Conservation (phyloP, 73 alveolate species). For the Durusdinium trenchii region DNA sequence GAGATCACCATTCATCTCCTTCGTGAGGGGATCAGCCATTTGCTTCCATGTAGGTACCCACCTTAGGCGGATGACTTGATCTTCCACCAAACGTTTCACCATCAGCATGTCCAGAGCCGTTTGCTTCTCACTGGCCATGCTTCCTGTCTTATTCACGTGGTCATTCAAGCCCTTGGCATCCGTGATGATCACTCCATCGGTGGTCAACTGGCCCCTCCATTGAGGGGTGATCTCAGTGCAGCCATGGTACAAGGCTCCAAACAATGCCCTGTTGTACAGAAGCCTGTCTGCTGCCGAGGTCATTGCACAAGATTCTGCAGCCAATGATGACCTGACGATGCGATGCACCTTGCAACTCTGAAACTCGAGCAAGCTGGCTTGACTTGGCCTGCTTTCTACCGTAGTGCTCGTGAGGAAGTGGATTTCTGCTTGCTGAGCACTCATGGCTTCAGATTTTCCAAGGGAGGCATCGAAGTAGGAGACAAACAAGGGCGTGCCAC, state of each 20-base stretch:
- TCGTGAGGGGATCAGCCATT: neutral
- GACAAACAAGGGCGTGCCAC: neutral
- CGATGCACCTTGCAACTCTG: neutral
- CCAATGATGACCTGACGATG: neutral
- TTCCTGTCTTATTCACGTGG: neutral
- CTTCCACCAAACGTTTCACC: neutral
- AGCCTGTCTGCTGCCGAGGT: neutral
- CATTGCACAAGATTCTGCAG: neutral
- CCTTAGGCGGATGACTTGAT: neutral
- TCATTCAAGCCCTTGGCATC: slow-evolving; percentile 20
- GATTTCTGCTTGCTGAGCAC: neutral
- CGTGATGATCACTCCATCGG: no score
- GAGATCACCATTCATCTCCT: neutral
- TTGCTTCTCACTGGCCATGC: neutral
- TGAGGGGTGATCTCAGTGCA: no score
- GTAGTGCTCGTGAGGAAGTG: no score
- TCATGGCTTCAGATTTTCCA: neutral
- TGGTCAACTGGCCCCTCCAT: neutral
- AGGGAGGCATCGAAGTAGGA: slow-evolving; percentile 26
- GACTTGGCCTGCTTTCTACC: neutral
- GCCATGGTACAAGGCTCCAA: neutral
- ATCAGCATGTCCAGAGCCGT: neutral
- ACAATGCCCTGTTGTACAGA: neutral
- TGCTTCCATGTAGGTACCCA: slow-evolving; percentile 17
- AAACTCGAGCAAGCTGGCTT: neutral